Evolutionary conservation across 768 basidiomycete species (phyloP).

Genomic region (Nevesoporus exiguus): DNA sequence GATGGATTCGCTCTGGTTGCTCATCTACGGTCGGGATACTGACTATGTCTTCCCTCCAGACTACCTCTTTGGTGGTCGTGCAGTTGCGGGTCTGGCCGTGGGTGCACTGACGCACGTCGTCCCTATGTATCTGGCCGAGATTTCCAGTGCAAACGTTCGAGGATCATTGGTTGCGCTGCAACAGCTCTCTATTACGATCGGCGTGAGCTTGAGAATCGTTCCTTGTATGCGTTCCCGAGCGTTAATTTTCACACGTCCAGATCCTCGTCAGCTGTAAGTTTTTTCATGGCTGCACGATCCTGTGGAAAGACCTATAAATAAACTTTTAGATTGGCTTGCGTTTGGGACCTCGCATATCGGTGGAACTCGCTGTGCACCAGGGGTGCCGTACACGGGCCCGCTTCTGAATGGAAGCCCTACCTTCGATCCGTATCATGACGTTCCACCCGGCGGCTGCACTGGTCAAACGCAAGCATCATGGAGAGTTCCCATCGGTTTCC

Average conservation of each 20-base stretch:
- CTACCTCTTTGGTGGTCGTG: conserved; percentile 30
- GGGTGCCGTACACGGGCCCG: conserved; percentile 26
- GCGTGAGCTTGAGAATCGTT: conserved; percentile 23
- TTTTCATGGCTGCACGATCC: not conserved
- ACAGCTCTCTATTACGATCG: conserved; percentile 33
- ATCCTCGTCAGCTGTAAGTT: conserved; percentile 33
- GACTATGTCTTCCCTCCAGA: conserved; percentile 5
- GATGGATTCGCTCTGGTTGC: not conserved
- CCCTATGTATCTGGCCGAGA: conserved; percentile 38
- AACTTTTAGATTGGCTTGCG: conserved; percentile 28
- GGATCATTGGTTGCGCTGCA: conserved; percentile 37
- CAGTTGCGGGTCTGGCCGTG: conserved; percentile 18
- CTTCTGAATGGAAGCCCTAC: conserved; percentile 32
- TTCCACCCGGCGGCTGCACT: conserved; percentile 32
- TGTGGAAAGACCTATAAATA: not conserved
- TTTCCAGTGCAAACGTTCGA: conserved; percentile 37
- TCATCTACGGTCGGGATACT: not conserved
- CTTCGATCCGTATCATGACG: conserved; percentile 28
- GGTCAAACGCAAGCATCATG: conserved; percentile 31
- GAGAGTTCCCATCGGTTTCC: conserved; percentile 37
- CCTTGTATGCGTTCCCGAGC: not conserved
- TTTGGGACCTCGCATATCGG: conserved; percentile 34
- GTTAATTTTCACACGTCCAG: conserved; percentile 9
- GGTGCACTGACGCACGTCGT: conserved; percentile 25
- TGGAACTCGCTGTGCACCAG: conserved; percentile 31